Conservation (phyloP, 139 green algal species). For the Chlorella vulgaris region DNA sequence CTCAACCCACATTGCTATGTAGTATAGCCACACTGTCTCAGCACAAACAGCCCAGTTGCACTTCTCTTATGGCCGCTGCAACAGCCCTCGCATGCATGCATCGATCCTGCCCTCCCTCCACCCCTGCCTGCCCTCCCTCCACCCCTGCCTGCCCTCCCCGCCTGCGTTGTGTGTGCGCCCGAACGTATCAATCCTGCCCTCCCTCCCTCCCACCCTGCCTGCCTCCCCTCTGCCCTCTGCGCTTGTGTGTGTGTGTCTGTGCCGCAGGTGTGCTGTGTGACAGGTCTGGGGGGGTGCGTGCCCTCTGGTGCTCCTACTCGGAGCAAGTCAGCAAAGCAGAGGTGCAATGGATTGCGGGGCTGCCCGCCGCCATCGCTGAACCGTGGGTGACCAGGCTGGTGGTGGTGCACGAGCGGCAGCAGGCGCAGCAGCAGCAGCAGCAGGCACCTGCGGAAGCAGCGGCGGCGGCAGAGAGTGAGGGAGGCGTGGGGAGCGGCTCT, state of each 20-base stretch:
- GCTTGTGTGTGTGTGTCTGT: too few species aligned
- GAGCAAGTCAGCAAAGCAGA: conserved; percentile 82
- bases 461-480: not conserved
- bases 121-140: not conserved
- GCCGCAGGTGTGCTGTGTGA: conserved; percentile 84
- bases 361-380: conserved; percentile 62
- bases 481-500: not conserved
- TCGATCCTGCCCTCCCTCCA: not conserved
- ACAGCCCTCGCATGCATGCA: too few species aligned
- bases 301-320: conserved; percentile 82
- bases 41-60: too few species aligned
- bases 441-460: too few species aligned
- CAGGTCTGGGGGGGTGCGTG: conserved; percentile 63
- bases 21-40: too few species aligned
- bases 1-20: too few species aligned
- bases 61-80: too few species aligned
- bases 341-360: conserved; percentile 66
- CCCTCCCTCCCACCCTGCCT: too few species aligned
- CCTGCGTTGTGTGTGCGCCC: not conserved
- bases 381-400: conserved; percentile 68
- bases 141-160: not conserved
- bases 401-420: not conserved
- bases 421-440: not conserved
- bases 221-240: too few species aligned
- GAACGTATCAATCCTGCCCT: too few species aligned